phyloP scores from a whole-genome alignment of 768 basidiomycete species.

The Boletus subparvulus region DNA sequence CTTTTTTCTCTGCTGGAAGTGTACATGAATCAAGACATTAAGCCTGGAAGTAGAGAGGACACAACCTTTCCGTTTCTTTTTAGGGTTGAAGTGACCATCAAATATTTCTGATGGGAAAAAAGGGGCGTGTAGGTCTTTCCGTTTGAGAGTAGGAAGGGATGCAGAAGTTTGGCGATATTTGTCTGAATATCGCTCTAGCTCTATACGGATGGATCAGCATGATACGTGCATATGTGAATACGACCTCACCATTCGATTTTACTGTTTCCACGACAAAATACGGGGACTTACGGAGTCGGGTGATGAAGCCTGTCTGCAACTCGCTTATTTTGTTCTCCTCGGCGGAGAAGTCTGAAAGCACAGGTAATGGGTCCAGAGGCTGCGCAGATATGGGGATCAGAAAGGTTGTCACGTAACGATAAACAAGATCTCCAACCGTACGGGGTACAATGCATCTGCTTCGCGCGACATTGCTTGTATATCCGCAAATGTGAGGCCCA shows the following conservation, averaged over 20 bases:
- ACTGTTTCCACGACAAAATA: conserved; percentile 75
- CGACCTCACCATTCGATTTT: conserved; percentile 55
- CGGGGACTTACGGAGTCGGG: conserved; percentile 63
- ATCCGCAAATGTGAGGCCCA: conserved; percentile 81
- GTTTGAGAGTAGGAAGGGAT: conserved; percentile 65
- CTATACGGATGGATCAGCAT: conserved; percentile 36
- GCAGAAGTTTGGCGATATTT: conserved; percentile 67
- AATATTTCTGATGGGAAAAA: conserved; percentile 80
- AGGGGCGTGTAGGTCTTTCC: conserved; percentile 65
- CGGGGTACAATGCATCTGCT: conserved; percentile 77
- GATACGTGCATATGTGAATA: background rate
- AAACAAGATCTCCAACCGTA: conserved; percentile 43
- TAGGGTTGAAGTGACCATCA: conserved; percentile 78
- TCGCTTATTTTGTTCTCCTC: conserved; percentile 67
- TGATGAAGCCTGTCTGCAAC: conserved; percentile 64
- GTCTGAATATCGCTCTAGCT: conserved; percentile 80
- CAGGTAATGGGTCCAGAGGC: conserved; percentile 64
- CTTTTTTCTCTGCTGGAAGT: conserved; percentile 31
- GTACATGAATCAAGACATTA: background rate
- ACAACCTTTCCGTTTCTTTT: conserved; percentile 55
- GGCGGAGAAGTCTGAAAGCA: conserved; percentile 61
- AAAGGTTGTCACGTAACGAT: conserved; percentile 14
- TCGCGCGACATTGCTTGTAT: conserved; percentile 75
- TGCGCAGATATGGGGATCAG: conserved; percentile 34
- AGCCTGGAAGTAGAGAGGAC: background rate